These are phyloP conservation scores for Globisporangium parvum DNA, from an alignment of 352 stramenopile species.

Conservation along the genomic window DNA sequence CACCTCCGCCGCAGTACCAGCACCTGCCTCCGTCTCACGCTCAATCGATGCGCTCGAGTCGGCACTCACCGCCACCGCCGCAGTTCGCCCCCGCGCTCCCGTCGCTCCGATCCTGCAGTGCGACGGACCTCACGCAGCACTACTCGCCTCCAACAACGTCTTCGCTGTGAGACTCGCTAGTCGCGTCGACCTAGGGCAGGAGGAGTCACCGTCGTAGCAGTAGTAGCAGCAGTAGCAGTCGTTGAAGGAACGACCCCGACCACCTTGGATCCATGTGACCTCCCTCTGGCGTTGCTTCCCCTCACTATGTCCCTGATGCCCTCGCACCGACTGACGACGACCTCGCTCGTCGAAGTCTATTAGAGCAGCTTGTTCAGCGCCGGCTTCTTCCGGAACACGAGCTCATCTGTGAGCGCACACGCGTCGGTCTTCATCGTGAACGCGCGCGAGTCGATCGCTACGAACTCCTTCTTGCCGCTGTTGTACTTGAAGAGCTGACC, in stretches of 20 bases:
- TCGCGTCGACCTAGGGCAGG: not conserved
- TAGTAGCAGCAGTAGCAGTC: too few species aligned
- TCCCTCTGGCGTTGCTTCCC: too few species aligned
- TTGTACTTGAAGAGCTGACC: slow-evolving; percentile 84
- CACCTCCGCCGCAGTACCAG: too few species aligned
- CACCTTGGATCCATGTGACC: too few species aligned
- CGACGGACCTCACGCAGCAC: not conserved
- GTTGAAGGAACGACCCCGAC: too few species aligned
- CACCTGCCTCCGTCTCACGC: too few species aligned
- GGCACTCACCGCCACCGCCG: not conserved
- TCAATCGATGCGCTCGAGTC: not conserved
- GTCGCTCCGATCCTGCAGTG: too few species aligned
- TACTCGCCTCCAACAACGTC: not conserved
- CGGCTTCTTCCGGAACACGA: slow-evolving; percentile 44
- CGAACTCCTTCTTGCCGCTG: slow-evolving; percentile 76
- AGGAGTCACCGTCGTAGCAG: too few species aligned
- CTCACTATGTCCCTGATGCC: too few species aligned
- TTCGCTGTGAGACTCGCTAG: not conserved
- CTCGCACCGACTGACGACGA: too few species aligned
- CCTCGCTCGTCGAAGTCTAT: not conserved
- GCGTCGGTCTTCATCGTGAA: slow-evolving; percentile 78
- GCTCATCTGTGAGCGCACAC: slow-evolving; percentile 46
- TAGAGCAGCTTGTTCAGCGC: slow-evolving; percentile 3
- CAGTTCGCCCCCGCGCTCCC: not conserved
- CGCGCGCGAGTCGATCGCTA: slow-evolving; percentile 47